Conservation (phyloP, 106 monocot species). For the Dioscorea zingiberensis region DNA sequence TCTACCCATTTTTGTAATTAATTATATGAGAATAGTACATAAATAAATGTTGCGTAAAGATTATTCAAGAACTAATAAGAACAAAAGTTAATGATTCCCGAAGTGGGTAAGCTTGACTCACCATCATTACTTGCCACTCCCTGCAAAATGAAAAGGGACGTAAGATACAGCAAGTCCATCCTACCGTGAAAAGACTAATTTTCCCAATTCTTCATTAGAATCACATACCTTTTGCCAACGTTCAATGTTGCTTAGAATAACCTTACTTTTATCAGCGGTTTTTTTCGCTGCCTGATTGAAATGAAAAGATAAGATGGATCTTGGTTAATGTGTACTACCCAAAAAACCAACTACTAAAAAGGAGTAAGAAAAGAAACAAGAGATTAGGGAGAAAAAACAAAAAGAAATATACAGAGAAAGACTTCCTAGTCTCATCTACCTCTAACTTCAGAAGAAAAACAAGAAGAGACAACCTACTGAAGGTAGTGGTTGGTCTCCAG, state of each 20-base stretch:
- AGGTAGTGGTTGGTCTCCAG: no score
- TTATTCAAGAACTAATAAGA: no score
- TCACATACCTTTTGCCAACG: slow-evolving; percentile 87
- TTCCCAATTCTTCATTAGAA: neutral
- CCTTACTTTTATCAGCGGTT: slow-evolving; percentile 79
- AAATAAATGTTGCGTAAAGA: no score
- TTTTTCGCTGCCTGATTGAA: slow-evolving; percentile 82
- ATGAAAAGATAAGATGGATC: neutral
- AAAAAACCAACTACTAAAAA: neutral
- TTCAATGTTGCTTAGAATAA: slow-evolving; percentile 81
- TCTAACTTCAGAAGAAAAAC: no score
- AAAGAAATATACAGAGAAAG: no score
- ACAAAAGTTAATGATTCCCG: neutral
- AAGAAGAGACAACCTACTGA: no score
- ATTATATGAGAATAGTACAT: no score
- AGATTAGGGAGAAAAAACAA: no score
- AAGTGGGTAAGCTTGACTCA: slow-evolving; percentile 12
- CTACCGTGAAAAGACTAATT: neutral
- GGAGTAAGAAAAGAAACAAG: neutral
- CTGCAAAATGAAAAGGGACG: slow-evolving; percentile 38
- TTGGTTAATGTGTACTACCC: neutral
- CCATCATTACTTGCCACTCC: slow-evolving; percentile 82
- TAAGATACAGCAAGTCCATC: neutral
- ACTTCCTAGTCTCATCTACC: no score
- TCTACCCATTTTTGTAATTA: no score